Conservation (phyloP, 257 asterid genomes). For the Nicotiana tomentosiformis region DNA sequence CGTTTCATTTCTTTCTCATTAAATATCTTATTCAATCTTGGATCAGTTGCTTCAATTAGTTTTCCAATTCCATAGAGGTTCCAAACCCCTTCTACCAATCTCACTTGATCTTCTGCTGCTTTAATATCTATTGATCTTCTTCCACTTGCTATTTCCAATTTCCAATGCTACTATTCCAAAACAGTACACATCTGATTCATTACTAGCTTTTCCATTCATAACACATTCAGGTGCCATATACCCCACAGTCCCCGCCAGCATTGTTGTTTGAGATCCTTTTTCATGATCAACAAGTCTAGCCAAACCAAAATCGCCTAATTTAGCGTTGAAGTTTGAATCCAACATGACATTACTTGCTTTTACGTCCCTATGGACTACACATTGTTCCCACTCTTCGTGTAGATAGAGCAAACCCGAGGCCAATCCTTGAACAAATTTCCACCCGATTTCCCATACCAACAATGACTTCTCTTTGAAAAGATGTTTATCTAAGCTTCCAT, state of each 20-base stretch:
- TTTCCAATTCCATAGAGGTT: slow-evolving; percentile 21
- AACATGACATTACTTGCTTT: slow-evolving; percentile 43
- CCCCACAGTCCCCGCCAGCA: slow-evolving; percentile 34
- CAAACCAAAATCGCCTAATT: slow-evolving; percentile 48
- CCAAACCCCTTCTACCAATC: slow-evolving; percentile 36
- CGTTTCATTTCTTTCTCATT: slow-evolving; percentile 19
- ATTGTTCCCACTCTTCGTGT: slow-evolving; percentile 40
- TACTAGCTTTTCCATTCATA: slow-evolving; percentile 29
- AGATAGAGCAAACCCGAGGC: slow-evolving; percentile 39
- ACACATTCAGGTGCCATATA: slow-evolving; percentile 42
- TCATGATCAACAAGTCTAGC: slow-evolving; percentile 43
- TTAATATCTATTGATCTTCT: slow-evolving; percentile 21
- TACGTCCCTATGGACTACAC: slow-evolving; percentile 38
- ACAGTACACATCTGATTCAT: slow-evolving; percentile 31
- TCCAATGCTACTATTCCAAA: slow-evolving; percentile 31
- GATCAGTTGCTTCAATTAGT: slow-evolving; percentile 26
- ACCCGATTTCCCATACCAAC: slow-evolving; percentile 21
- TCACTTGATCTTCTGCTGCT: slow-evolving; percentile 6
- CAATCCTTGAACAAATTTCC: slow-evolving; percentile 30
- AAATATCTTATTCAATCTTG: slow-evolving; percentile 8
- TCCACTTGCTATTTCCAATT: slow-evolving; percentile 20
- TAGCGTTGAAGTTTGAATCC: slow-evolving; percentile 33
- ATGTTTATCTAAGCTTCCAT: slow-evolving; percentile 39
- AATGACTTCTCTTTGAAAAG: slow-evolving; percentile 12
- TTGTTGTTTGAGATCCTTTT: slow-evolving; percentile 32